A percentile compares a stretch with the other conserved stretches of the same genome.
Conservation (phyloP, 2,329 filamentous ascomycete species). For the Hymenoscyphus salicellus region DNA sequence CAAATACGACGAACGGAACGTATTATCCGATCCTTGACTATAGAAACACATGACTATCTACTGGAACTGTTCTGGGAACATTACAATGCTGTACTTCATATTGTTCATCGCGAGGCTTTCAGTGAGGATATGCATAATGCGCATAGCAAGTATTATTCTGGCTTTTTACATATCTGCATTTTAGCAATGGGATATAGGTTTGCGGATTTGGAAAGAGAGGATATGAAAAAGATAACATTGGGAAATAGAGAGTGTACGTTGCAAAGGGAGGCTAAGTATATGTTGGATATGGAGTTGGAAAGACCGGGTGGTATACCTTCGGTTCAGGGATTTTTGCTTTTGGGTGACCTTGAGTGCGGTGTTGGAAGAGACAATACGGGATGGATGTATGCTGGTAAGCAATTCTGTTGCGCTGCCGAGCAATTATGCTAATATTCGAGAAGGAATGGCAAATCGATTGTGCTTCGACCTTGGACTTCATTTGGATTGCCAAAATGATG, state of each 20-base stretch:
- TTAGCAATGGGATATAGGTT: conserved; percentile 52
- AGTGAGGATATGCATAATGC: conserved; percentile 46
- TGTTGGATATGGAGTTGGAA: conserved; percentile 53
- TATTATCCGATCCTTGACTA: conserved; percentile 45
- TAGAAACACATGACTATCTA: conserved; percentile 51
- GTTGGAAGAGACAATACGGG: conserved; percentile 53
- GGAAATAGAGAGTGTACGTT: conserved; percentile 50
- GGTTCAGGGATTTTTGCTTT: conserved; percentile 50
- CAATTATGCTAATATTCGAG: neutral
- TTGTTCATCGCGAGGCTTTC: conserved; percentile 50
- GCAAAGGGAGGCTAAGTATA: conserved; percentile 52
- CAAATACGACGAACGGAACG: conserved; percentile 47
- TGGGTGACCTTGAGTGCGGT: conserved; percentile 53
- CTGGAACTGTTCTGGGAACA: conserved; percentile 51
- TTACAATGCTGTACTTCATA: conserved; percentile 49
- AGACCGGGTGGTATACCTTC: conserved; percentile 50
- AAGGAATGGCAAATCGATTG: conserved; percentile 44
- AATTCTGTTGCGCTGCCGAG: neutral
- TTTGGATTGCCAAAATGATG: conserved; percentile 43
- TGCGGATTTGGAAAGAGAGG: conserved; percentile 47
- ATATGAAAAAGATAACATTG: conserved; percentile 47
- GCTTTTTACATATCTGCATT: conserved; percentile 51
- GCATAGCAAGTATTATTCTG: conserved; percentile 49
- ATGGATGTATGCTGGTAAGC: conserved; percentile 53
- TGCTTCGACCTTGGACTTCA: conserved; percentile 50